A percentile compares a stretch with the other conserved stretches of the same genome.
Conservation (phyloP, 1,284 basidiomycete species). For the Malassezia caprae region DNA sequence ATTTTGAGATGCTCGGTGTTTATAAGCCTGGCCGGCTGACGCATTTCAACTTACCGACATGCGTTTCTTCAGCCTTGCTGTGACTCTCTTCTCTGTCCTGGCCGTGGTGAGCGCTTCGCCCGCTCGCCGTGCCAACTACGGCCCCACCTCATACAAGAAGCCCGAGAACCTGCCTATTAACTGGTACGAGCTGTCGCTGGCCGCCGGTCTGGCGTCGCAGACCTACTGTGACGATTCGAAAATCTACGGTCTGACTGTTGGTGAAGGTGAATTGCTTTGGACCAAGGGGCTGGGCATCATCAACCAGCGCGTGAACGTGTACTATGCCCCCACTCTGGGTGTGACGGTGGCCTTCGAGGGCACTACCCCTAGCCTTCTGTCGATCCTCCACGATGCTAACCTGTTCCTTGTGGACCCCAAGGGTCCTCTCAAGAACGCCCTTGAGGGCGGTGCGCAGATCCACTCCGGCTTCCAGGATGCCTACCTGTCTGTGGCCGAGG, state of each 20-base stretch:
- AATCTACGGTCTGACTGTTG: conserved; percentile 2
- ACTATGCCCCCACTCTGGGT: conserved; percentile 22
- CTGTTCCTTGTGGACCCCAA: conserved; percentile 18
- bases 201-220: background rate
- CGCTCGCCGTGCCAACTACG: background rate
- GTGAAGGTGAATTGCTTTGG: conserved; percentile 25
- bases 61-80: background rate
- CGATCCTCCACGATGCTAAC: conserved; percentile 28
- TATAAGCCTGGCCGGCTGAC: background rate
- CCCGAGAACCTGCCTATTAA: background rate
- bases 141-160: background rate
- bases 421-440: conserved; percentile 17
- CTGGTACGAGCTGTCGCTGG: background rate
- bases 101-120: background rate
- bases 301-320: conserved; percentile 24
- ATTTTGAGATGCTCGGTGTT: background rate
- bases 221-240: background rate
- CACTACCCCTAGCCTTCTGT: conserved; percentile 26
- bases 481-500: conserved; percentile 26
- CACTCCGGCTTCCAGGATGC: conserved; percentile 32
- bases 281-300: conserved; percentile 21
- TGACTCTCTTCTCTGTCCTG: background rate
- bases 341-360: conserved; percentile 33
- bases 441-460: conserved; percentile 19
- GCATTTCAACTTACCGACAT: background rate